Base-by-base conservation (phyloP, 2,329 filamentous ascomycete species). In the Arthrobotrys sphaeroides region DNA sequence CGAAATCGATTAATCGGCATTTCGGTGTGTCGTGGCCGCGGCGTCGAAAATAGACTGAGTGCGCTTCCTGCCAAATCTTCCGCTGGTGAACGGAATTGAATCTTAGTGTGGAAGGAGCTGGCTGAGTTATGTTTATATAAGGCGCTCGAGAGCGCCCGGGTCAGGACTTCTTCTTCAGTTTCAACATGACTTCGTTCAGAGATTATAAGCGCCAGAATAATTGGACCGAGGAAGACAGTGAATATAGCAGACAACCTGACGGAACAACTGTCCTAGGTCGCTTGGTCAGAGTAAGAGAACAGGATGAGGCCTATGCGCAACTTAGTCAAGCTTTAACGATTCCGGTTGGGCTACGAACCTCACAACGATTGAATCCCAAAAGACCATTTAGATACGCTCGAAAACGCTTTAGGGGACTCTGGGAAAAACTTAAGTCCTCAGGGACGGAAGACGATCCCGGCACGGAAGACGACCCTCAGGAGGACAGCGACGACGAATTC, bases 1-100 rank as follows among this genome's bases (percentile, higher is more conserved):
- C 28, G 6, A n/a, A 13, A 55, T n/a, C n/a, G n/a, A n/a, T n/a
- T n/a, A n/a, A 55, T 22, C 16, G 9, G 9, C 18, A 5, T 36
- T 55, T 33, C 5, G 10, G 5, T 33, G 31, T 55, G 51, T 38
- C 51, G 31, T 55, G 51, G 51, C 51, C 28, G 51, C 18, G 31
- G n/a, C 24, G 38, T 36, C 51, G n/a, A 38, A 55, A 18, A 55
- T n/a, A 26, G 18, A 53, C 26, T 18, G 24, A 9, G 20, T 33
- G 51, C 18, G 26, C 18, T 22, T 55, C 10, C 49, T 31, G 51
- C 9, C 31, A 55, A 55, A 36, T 31, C 31, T 28, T 38, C 51
- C 51, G 51, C 38, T 38, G 28, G 31, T 38, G 18, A 38, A 55
- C 51, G 51, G 51, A 55, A 55, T n/a, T n/a, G n/a, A n/a, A n/a